phyloP scores from a whole-genome alignment of 768 basidiomycete species.

The Mycena chlorophos region DNA sequence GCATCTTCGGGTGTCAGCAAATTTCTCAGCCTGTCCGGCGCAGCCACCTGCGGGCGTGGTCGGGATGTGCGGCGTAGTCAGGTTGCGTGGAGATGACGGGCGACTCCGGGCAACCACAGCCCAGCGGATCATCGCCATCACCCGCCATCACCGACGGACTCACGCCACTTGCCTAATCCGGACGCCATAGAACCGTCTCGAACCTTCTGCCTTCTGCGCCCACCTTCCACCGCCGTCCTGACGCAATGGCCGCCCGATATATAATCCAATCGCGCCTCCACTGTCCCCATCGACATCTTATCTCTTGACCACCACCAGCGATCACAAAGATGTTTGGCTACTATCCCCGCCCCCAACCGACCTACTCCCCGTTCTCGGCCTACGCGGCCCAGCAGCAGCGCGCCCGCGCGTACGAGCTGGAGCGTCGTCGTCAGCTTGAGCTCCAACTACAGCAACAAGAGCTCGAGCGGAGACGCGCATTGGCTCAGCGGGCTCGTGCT shows the following conservation, averaged over 20 bases:
- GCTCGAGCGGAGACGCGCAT: conserved; percentile 26
- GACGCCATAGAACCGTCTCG: no score
- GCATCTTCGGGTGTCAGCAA: neutral
- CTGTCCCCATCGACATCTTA: conserved; percentile 14
- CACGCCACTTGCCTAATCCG: no score
- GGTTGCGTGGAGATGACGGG: no score
- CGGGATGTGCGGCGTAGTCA: no score
- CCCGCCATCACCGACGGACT: no score
- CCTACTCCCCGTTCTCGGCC: conserved; percentile 26
- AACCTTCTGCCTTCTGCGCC: no score
- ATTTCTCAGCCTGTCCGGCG: neutral
- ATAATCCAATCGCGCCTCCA: conserved; percentile 8
- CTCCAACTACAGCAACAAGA: conserved; percentile 23
- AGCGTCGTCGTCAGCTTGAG: conserved; percentile 18
- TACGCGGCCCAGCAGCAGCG: conserved; percentile 22
- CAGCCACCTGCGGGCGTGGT: neutral
- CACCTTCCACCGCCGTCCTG: no score
- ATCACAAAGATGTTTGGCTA: conserved; percentile 7
- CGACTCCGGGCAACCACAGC: no score
- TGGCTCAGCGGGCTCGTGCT: conserved; percentile 32
- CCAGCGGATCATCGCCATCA: no score
- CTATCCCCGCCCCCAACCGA: conserved; percentile 22
- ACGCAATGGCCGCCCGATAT: neutral
- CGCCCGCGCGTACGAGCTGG: conserved; percentile 20
- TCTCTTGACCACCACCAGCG: conserved; percentile 15